phyloP scores from a whole-genome alignment of 2,329 filamentous ascomycete species.

The Epichloe glyceriae region DNA sequence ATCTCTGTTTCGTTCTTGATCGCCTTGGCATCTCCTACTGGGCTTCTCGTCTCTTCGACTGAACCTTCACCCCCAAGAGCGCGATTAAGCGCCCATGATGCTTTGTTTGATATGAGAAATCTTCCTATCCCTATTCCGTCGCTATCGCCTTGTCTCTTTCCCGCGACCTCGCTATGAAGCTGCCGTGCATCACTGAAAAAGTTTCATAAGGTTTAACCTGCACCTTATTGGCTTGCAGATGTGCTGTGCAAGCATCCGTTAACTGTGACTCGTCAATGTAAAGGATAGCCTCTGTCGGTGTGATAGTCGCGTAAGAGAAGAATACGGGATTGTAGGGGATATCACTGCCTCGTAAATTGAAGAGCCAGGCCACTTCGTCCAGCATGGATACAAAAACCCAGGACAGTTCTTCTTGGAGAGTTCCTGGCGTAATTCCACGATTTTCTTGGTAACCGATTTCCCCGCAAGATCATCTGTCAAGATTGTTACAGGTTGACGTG shows the following conservation, averaged over 20 bases:
- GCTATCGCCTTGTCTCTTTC: constrained; percentile 21
- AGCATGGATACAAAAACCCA: constrained; percentile 90
- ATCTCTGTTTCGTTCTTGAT: constrained; percentile 87
- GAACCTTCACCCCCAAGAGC: constrained; percentile 74
- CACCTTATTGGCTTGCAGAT: constrained; percentile 58
- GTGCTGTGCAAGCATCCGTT: constrained; percentile 50
- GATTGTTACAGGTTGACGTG: constrained; percentile 62
- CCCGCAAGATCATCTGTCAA: constrained; percentile 64
- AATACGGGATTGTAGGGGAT: constrained; percentile 98
- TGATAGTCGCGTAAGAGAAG: constrained; percentile 89
- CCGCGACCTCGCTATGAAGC: constrained; percentile 32
- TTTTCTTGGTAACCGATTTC: constrained; percentile 70
- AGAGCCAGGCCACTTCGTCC: constrained; percentile 97
- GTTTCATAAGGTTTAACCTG: constrained; percentile 67
- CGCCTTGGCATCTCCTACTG: constrained; percentile 81
- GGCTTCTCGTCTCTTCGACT: constrained; percentile 78
- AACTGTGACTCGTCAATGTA: constrained; percentile 79
- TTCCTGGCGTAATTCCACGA: constrained; percentile 79
- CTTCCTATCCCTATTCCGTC: constrained; percentile 34
- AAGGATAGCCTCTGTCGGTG: constrained; percentile 60
- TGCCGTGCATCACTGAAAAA: constrained; percentile 62
- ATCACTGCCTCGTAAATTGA: constrained; percentile 87
- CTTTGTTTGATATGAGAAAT: constrained; percentile 75
- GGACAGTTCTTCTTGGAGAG: constrained; percentile 78
- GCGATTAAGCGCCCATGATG: constrained; percentile 84